Base-by-base conservation (phyloP, 2,329 filamentous ascomycete species). In the Botrytis elliptica region DNA sequence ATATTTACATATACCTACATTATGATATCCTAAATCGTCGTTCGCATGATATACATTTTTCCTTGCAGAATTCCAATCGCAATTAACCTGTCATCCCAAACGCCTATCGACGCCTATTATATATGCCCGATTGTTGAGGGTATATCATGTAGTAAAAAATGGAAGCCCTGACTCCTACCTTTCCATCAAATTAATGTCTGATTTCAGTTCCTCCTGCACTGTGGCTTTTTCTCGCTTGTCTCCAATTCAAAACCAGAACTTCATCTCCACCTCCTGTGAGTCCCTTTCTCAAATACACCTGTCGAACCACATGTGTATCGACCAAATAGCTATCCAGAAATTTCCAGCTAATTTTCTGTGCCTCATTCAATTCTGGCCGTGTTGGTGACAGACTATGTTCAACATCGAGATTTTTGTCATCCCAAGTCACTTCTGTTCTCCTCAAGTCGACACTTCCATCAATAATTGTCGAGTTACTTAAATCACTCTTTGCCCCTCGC, bases 261-360 rank as follows among this genome's bases (percentile, higher is more conserved):
- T 76, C 77, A 75, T 79, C 74, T 14, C 75, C 75, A 22, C 76
- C 74, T 42, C 73, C 76, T 71, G 74, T 57, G 4, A 62, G 59
- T 22, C 73, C 76, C 55, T 75, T 73, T 20, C 68, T 75, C 40
- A 79, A 75, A 71, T 79, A 80, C 33, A 80, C 70, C 52, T 80
- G 79, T 65, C 77, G 73, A 4, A 80, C 76, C 10, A 70, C 74
- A 57, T 74, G 73, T 29, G 70, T 70, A n/a, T 83, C 82, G 9
- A 85, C 76, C 12, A 76, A 38, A 49, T 78, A 73, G 84, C 68
- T 85, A 83, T 75, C 88, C 3, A 87, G 86, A 12, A 88, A 86
- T 0, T 87, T 88, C 85, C 89, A 89, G 59, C 88, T 86, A 72
- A 88, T 88, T 72, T 90, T 79, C 42, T 85, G 82, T 1, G 86